phyloP scores from a whole-genome alignment of 805 yeast genomes.

The Peterozyma xylosa region DNA sequence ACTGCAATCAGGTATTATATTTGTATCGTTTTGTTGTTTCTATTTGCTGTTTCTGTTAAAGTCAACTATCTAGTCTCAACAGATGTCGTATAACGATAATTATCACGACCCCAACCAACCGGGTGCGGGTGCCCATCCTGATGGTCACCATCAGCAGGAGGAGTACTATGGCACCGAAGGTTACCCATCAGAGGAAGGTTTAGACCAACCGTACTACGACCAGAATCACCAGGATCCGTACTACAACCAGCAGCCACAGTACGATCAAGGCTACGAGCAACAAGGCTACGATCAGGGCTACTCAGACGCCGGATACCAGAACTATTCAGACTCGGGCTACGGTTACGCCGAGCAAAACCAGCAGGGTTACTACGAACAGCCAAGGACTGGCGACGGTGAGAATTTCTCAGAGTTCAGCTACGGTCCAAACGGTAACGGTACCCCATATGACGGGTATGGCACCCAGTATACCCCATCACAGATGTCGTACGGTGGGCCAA shows the following conservation, averaged over 20 bases:
- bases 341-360: constrained; percentile 21
- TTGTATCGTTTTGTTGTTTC: constrained; percentile 3
- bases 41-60: neutral
- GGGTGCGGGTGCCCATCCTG: constrained; percentile 8
- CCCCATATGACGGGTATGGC: constrained; percentile 55
- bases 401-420: constrained; percentile 55
- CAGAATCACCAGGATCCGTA: constrained; percentile 18
- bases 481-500: constrained; percentile 77
- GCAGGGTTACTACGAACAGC: constrained; percentile 47
- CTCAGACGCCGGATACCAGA: constrained; percentile 40
- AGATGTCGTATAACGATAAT: constrained; percentile 56
- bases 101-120: constrained; percentile 35
- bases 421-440: constrained; percentile 47
- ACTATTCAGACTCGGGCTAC: constrained; percentile 23
- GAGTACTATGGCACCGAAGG: constrained; percentile 26
- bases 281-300: constrained; percentile 18
- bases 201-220: constrained; percentile 17
- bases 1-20: neutral
- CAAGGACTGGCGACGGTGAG: constrained; percentile 39
- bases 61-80: neutral
- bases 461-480: constrained; percentile 81
- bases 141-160: constrained; percentile 13
- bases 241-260: constrained; percentile 16
- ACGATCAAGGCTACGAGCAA: constrained; percentile 22
- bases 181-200: constrained; percentile 14